Evolutionary conservation across 2,329 filamentous ascomycete species (phyloP), one percentile per base, ranked within the genome.

Genomic region (Beauveria australis): DNA sequence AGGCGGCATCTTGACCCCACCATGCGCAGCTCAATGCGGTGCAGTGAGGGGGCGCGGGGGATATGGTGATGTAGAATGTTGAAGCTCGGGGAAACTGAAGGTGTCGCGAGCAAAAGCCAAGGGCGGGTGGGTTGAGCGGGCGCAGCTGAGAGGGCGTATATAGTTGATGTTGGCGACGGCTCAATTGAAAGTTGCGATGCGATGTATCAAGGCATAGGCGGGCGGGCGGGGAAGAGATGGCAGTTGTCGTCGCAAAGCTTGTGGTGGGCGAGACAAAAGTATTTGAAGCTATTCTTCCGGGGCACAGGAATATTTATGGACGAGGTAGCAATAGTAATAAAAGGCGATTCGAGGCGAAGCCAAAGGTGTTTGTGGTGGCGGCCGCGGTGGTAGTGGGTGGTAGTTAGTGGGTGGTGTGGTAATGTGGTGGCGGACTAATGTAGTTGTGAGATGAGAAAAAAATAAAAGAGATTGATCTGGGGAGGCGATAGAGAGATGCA

Each of bases 1-100:
- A 72, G 91, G 91, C 78, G 92, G 92, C 92, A 96, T 96, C 78
- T 81, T 82, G 80, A 80, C 76, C 79, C 80, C 78, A 82, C 81
- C 82, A 84, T 81, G 74, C 76, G 43, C 52, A 56, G 74, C 69
- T 65, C 56, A 30, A 19, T 44, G 63, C 40, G 48, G 48, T 19
- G 57, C 37, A 26, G 37, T 53, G 57, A 59, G 28, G 48, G 57
- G 46, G 57, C 37, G 30, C 43, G 30, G 54, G 30, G 30, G 30
- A 33, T 12, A 16, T 26, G 14, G 37, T 47, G 43, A 7, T 24
- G 9, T 6, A 10, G 19, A 40, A 16, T 44, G 5, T 8, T 37
- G 19, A 24, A 51, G 22, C 37, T 44, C 9, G 30, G 10, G 28
- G 48, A 37, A 53, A 41, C 48, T 46, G 44, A 37, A 49, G n/a